Conservation (phyloP, 202 grass and related monocot species). For the Carex arenaria region DNA sequence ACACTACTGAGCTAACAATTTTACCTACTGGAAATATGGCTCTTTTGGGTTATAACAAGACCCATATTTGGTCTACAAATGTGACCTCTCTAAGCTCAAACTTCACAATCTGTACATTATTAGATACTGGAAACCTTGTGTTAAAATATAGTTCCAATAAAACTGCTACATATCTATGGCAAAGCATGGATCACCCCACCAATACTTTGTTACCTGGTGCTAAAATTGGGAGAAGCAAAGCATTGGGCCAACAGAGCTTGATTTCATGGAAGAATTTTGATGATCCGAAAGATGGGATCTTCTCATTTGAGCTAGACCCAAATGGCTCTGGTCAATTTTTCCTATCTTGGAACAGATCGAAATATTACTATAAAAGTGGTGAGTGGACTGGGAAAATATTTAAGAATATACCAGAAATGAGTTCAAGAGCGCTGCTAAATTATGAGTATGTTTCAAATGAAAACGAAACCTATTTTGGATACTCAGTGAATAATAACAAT, state of each 20-base stretch:
- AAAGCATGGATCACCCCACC: constrained; percentile 59
- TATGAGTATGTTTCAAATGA: constrained; percentile 12
- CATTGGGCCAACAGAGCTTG: constrained; percentile 21
- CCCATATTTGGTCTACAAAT: constrained; percentile 32
- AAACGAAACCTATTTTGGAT: constrained; percentile 27
- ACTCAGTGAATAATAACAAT: constrained; percentile 20
- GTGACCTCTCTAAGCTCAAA: neutral
- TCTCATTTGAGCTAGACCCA: constrained; percentile 18
- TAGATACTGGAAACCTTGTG: constrained; percentile 44
- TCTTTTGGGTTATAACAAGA: constrained; percentile 9
- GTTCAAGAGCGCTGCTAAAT: neutral
- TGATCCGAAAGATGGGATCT: constrained; percentile 28
- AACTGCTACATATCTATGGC: constrained; percentile 28
- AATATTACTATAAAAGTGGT: constrained; percentile 17
- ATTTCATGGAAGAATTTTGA: constrained; percentile 30
- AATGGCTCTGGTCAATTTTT: constrained; percentile 17
- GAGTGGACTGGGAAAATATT: constrained; percentile 20
- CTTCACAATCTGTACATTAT: constrained; percentile 7
- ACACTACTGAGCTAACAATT: constrained; percentile 19
- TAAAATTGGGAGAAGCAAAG: constrained; percentile 29
- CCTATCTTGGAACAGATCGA: constrained; percentile 29
- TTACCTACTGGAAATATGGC: constrained; percentile 15
- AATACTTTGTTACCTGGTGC: constrained; percentile 32
- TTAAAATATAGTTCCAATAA: neutral
- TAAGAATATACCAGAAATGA: constrained; percentile 24